Base-by-base conservation (phyloP, 768 basidiomycete genomes). In the Auricularia auricula-judae region DNA sequence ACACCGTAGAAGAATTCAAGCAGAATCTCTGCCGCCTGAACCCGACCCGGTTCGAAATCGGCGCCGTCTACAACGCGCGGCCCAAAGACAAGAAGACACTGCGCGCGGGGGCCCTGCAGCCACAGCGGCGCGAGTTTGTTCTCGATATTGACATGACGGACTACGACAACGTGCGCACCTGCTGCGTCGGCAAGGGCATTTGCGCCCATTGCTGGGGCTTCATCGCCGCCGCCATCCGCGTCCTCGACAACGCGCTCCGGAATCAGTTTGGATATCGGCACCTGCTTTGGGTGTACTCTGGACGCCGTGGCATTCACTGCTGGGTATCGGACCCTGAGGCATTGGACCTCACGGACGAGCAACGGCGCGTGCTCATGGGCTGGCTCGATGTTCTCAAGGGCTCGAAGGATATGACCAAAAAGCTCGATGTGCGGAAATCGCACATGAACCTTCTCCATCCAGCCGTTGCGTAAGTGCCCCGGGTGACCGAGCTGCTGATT, bases 101-200 rank as follows among this genome's bases (percentile, higher is more conserved):
- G 16, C 84, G 85, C 11, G 78, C 86, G n/a, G 75, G 77, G 2
- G 81, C 80, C 0, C 86, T 98, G 68, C 79, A 81, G 54, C 93
- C 97, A 0, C 73, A 84, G 39, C 83, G 85, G 67, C 88, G 97
- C 65, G 97, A 98, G 73, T 87, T 99, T 53, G 96, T 98, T 0
- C 97, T 99, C 73, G 97, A 99, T 84, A 98, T 99, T 73, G 97
- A 99, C 76, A 98, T 99, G 97, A 96, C 97, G 16, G 97, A 99
- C 76, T 99, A 98, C 76, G 96, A 99, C 73, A 80, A 86, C 56
- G 84, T 98, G 70, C 87, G 97, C 60, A 98, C 94, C 0, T 99
- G 97, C 75, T 98, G 97, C 77, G 86, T 87, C 12, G 90, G 84
- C 60, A 91, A 93, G 56, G 86, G 83, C 64, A 96, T 99, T 74